Evolutionary conservation across 306 rosid species (phyloP).

Genomic region (cucumber (Cucumis sativus)): Cucumber_9930_V3 NC_026660.2:28017501-28018000

Average conservation of each 20-base stretch:
- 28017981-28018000: background rate
- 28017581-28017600: slow-evolving; percentile 89
- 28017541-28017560: slow-evolving; percentile 76
- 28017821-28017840: slow-evolving; percentile 7
- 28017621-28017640: slow-evolving; percentile 68
- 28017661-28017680: slow-evolving; percentile 54
- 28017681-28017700: slow-evolving; percentile 33
- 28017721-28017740: slow-evolving; percentile 21
- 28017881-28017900: slow-evolving; percentile 29
- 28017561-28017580: slow-evolving; percentile 83
- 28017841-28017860: slow-evolving; percentile 13
- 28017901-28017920: slow-evolving; percentile 15
- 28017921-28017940: slow-evolving; percentile 16
- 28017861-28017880: slow-evolving; percentile 28
- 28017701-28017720: slow-evolving; percentile 28
- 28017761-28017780: background rate
- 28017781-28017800: background rate
- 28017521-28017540: slow-evolving; percentile 91
- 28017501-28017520: slow-evolving; percentile 79
- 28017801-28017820: background rate
- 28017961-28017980: background rate
- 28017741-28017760: slow-evolving; percentile 9
- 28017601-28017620: slow-evolving; percentile 59
- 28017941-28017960: background rate
- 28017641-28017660: slow-evolving; percentile 43